Evolutionary conservation across 495 filamentous ascomycete genomes (phyloP).

Genomic region (Podospora pseudocomata): DNA sequence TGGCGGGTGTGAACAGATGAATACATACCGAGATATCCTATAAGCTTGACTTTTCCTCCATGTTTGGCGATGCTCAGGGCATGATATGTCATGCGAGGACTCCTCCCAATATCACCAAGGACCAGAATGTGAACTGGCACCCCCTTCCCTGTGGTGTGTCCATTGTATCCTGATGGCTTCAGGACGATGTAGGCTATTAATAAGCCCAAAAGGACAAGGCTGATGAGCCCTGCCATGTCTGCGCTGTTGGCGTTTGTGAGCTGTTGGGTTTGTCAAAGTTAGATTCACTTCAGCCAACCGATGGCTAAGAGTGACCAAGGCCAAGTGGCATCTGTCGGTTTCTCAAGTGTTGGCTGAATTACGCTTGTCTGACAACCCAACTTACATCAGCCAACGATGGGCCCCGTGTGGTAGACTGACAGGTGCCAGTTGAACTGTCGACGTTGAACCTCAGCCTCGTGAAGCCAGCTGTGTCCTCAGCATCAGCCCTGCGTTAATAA

Average conservation of each 20-base stretch:
- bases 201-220: background rate
- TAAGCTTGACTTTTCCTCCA: slow-evolving; percentile 74
- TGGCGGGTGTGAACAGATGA: background rate
- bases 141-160: background rate
- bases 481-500: slow-evolving; percentile 16
- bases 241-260: background rate
- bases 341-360: background rate
- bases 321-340: background rate
- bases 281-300: background rate
- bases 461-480: background rate
- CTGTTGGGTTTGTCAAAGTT: background rate
- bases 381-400: background rate
- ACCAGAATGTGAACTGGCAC: slow-evolving; percentile 78
- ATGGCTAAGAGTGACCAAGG: background rate
- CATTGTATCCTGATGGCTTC: background rate
- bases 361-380: background rate
- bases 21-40: slow-evolving; percentile 76
- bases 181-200: slow-evolving; percentile 1
- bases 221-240: slow-evolving; percentile 2
- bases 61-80: slow-evolving; percentile 85
- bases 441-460: slow-evolving; percentile 8
- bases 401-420: background rate
- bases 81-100: slow-evolving; percentile 98
- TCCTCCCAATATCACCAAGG: slow-evolving; percentile 93
- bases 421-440: background rate